Evolutionary conservation across 306 rosid genomes (phyloP).

Genomic region (Vigna angularis): DNA sequence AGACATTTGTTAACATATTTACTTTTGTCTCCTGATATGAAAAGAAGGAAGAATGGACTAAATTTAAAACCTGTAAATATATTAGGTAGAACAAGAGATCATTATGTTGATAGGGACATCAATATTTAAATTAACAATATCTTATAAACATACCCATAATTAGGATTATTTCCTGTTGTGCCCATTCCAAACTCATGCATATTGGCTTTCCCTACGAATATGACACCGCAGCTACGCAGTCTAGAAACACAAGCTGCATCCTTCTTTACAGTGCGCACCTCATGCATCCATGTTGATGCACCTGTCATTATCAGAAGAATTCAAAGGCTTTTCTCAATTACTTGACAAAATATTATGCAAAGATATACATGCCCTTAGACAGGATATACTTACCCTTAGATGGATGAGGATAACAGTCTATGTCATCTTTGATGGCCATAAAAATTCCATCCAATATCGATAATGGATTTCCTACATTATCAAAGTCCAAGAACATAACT

Average conservation of each 20-base stretch:
- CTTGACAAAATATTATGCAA: slow-evolving; percentile 29
- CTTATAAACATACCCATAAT: slow-evolving; percentile 72
- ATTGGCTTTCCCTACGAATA: slow-evolving; percentile 90
- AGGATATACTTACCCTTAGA: slow-evolving; percentile 75
- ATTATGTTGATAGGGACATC: slow-evolving; percentile 36
- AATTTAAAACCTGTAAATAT: slow-evolving; percentile 7
- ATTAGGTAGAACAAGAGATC: slow-evolving; percentile 19
- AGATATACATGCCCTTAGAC: slow-evolving; percentile 67
- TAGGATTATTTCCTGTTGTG: slow-evolving; percentile 95
- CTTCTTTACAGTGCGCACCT: slow-evolving; percentile 72
- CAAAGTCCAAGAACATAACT: slow-evolving; percentile 39
- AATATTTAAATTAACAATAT: slow-evolving; percentile 27
- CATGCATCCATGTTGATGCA: slow-evolving; percentile 93
- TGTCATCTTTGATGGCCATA: slow-evolving; percentile 96
- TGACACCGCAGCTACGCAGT: slow-evolving; percentile 87
- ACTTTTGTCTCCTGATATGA: slow-evolving; percentile 25
- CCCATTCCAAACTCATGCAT: slow-evolving; percentile 99
- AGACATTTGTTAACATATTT: slow-evolving; percentile 22
- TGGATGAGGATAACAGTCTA: slow-evolving; percentile 85
- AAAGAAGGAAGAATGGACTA: slow-evolving; percentile 13
- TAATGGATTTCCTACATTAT: slow-evolving; percentile 71
- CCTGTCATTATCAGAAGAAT: slow-evolving; percentile 58
- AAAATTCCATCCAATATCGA: slow-evolving; percentile 96
- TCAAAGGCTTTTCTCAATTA: slow-evolving; percentile 27
- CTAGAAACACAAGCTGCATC: slow-evolving; percentile 78